phyloP scores from a whole-genome alignment of 768 basidiomycete genomes.

The Lepiota subincarnata region DNA sequence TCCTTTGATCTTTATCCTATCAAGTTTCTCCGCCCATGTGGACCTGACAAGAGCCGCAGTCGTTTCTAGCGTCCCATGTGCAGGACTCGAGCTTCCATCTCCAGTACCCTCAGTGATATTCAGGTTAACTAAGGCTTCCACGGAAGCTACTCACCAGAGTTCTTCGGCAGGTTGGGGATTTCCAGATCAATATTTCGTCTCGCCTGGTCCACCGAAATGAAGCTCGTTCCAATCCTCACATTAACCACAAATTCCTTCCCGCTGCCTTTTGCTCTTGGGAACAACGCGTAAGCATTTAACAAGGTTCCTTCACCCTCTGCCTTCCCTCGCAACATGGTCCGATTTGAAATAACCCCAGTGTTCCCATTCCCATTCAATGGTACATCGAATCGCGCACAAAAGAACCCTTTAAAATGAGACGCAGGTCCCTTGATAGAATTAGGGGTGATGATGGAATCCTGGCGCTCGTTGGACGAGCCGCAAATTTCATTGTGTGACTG shows the following conservation, averaged over 20 bases:
- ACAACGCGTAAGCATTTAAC: slow-evolving; percentile 47
- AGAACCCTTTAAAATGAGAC: slow-evolving; percentile 46
- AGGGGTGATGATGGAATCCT: slow-evolving; percentile 49
- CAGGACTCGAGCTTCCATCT: background rate
- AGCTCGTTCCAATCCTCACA: slow-evolving; percentile 67
- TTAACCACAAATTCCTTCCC: slow-evolving; percentile 31
- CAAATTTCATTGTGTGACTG: slow-evolving; percentile 3
- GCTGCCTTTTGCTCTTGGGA: slow-evolving; percentile 24
- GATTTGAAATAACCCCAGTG: slow-evolving; percentile 15
- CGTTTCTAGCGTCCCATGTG: slow-evolving; percentile 36
- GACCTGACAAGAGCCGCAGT: slow-evolving; percentile 45
- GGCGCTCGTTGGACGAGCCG: slow-evolving; percentile 7
- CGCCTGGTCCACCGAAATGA: slow-evolving; percentile 69
- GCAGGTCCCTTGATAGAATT: slow-evolving; percentile 33
- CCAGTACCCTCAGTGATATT: background rate
- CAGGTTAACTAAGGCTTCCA: background rate
- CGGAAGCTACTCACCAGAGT: background rate
- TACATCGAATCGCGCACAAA: slow-evolving; percentile 54
- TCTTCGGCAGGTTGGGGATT: slow-evolving; percentile 18
- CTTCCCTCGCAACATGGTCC: slow-evolving; percentile 5
- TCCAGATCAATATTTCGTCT: slow-evolving; percentile 41
- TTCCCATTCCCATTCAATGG: background rate
- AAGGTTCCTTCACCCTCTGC: slow-evolving; percentile 34
- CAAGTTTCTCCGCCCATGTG: slow-evolving; percentile 57
- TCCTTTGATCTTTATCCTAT: slow-evolving; percentile 39